These are phyloP conservation scores for Ilyonectria destructans DNA, from an alignment of 2,329 filamentous ascomycete species.

Conservation along the genomic window DNA sequence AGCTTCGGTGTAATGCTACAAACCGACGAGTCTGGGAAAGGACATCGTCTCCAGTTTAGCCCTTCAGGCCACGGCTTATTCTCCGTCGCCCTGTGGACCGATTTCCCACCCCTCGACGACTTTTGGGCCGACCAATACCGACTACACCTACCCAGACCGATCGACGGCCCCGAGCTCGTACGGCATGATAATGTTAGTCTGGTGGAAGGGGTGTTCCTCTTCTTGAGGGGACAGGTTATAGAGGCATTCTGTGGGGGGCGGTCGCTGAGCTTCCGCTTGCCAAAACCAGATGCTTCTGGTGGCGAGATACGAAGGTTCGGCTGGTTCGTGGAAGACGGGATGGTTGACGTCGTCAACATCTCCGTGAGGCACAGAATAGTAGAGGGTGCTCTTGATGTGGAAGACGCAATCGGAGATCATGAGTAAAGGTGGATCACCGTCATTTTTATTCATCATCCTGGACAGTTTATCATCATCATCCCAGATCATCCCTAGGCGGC, in stretches of 20 bases:
- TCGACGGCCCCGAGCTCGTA: constrained; percentile 56
- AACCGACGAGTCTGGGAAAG: constrained; percentile 47
- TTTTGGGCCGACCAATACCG: constrained; percentile 59
- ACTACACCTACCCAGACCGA: constrained; percentile 50
- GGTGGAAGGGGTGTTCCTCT: constrained; percentile 45
- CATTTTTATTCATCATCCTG: constrained; percentile 10
- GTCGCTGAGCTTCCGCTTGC: constrained; percentile 51
- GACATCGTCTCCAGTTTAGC: constrained; percentile 47
- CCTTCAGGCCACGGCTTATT: constrained; percentile 44
- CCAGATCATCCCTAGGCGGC: constrained; percentile 43
- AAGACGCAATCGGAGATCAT: constrained; percentile 39
- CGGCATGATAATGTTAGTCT: constrained; percentile 52
- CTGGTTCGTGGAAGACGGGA: constrained; percentile 53
- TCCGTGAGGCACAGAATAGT: constrained; percentile 41
- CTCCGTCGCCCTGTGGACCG: constrained; percentile 49
- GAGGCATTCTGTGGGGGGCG: constrained; percentile 52
- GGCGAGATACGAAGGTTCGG: constrained; percentile 46
- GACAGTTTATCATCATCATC: constrained; percentile 26
- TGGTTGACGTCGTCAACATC: constrained; percentile 49
- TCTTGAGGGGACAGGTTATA: constrained; percentile 48
- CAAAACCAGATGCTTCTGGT: constrained; percentile 32
- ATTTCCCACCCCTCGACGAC: constrained; percentile 55
- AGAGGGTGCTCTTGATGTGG: constrained; percentile 37
- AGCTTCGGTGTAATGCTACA: constrained; percentile 51
- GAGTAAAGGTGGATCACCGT: constrained; percentile 34